Evolutionary conservation across 257 asterid species (phyloP).

Genomic region (Linaria vulgaris): DNA sequence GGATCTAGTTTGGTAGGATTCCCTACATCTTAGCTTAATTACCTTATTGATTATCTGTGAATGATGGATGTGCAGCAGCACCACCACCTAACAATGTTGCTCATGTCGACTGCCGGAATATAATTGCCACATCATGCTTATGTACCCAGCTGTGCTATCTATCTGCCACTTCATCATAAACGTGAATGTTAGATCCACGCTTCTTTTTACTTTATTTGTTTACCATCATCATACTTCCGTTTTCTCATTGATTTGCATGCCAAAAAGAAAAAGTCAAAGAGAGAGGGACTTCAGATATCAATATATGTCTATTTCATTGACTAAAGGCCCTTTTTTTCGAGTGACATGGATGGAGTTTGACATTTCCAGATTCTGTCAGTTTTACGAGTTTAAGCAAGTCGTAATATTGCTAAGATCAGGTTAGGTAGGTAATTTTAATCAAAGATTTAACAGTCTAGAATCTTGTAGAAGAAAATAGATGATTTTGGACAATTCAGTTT

Average conservation of each 20-base stretch:
- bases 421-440: neutral
- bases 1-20: constrained; percentile 12
- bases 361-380: neutral
- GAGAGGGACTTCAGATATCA: neutral
- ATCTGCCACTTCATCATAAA: constrained; percentile 81
- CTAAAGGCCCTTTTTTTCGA: constrained; percentile 10
- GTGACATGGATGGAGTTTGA: constrained; percentile 2
- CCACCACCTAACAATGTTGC: constrained; percentile 58
- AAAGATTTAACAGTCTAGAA: neutral
- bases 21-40: neutral
- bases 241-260: constrained; percentile 16
- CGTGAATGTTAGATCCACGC: constrained; percentile 54
- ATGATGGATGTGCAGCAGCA: constrained; percentile 30
- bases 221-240: neutral
- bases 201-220: constrained; percentile 14
- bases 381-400: neutral
- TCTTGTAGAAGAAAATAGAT: neutral
- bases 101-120: constrained; percentile 86
- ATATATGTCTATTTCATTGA: constrained; percentile 6
- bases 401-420: constrained; percentile 1
- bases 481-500: neutral
- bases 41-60: constrained; percentile 22
- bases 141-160: constrained; percentile 96
- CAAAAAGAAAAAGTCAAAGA: no score
- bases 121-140: constrained; percentile 75